Evolutionary conservation across 108 stramenopile genomes (phyloP), one percentile per base, ranked within the genome.

Genomic region (Mediolabrus comicus): DNA sequence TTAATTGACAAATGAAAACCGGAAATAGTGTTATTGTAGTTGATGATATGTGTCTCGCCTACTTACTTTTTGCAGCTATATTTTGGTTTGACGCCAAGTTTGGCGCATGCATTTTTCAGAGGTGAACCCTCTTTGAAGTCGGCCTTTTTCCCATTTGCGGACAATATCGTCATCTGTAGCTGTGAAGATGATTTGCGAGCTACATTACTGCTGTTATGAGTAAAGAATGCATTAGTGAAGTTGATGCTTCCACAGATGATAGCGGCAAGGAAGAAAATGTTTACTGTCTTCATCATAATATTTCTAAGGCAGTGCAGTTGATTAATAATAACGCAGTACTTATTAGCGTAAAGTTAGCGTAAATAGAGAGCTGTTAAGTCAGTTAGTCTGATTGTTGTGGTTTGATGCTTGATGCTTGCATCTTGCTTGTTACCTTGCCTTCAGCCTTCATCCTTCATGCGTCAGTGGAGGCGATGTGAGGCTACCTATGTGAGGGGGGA

Each of bases 1-100:
- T 41, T 32, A 43, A 59, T 16, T 1, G 25, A 66, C 36, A 63
- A 36, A 8, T 62, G 29, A 57, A 28, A n/a, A n/a, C n/a, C n/a
- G n/a, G 16, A 16, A 19, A 4, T 25, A 2, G 0, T 12, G 19
- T 2, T 12, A 16, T 57, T 54, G 0, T 26, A 8, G 22, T 31
- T 28, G 11, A 12, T 11, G 38, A 28, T 22, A 61, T 61, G n/a
- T 11, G 28, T 30, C 4, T 31, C 8, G 55, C 2, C 19, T 14
- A 64, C 90, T 87, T 73, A 91, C 87, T 87, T 90, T 74, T 84
- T 80, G 63, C 93, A 95, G 35, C 78, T 83, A 61, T 92, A 95
- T 55, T 87, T 90, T 3, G 90, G 90, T 62, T 91, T 91, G 34
- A 90, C 82, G 25, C 93, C 93, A 58, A 95, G 85, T 41, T 72